These are phyloP conservation scores for Cetradonia linearis DNA, from an alignment of 495 filamentous ascomycete species.

Conservation along the genomic window DNA sequence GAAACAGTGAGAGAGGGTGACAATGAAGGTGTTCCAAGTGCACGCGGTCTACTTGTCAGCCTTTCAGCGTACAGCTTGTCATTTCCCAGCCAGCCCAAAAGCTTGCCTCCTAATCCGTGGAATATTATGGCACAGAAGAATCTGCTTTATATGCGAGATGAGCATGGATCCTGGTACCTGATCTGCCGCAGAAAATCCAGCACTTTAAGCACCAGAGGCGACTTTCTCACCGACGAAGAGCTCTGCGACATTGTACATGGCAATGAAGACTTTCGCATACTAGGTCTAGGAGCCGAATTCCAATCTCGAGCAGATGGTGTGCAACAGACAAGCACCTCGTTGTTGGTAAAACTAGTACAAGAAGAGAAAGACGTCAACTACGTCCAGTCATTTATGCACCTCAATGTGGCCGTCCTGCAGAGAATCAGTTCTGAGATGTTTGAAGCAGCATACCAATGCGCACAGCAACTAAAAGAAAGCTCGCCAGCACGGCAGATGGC, in stretches of 20 bases:
- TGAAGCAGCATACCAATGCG: slow-evolving; percentile 11
- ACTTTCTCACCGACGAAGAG: background rate
- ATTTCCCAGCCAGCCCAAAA: background rate
- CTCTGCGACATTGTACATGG: background rate
- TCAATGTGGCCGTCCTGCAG: background rate
- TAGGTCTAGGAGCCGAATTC: background rate
- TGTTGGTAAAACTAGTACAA: background rate
- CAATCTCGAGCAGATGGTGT: background rate
- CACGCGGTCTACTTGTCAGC: slow-evolving; percentile 5
- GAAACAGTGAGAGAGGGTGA: background rate
- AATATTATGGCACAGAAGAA: background rate
- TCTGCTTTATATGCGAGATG: slow-evolving; percentile 7
- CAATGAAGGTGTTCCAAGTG: background rate
- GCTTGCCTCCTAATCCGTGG: slow-evolving; percentile 4
- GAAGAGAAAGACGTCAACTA: slow-evolving; percentile 4
- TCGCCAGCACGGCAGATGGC: background rate
- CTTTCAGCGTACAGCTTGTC: background rate
- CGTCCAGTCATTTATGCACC: slow-evolving; percentile 11
- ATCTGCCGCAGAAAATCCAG: background rate
- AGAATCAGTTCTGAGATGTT: background rate
- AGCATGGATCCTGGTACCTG: slow-evolving; percentile 8
- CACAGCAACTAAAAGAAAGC: slow-evolving; percentile 8
- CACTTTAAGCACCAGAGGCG: background rate
- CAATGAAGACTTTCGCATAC: background rate
- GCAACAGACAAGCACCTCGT: background rate